phyloP scores from a whole-genome alignment of 345 rosid genomes.

The Populus tremula region DNA sequence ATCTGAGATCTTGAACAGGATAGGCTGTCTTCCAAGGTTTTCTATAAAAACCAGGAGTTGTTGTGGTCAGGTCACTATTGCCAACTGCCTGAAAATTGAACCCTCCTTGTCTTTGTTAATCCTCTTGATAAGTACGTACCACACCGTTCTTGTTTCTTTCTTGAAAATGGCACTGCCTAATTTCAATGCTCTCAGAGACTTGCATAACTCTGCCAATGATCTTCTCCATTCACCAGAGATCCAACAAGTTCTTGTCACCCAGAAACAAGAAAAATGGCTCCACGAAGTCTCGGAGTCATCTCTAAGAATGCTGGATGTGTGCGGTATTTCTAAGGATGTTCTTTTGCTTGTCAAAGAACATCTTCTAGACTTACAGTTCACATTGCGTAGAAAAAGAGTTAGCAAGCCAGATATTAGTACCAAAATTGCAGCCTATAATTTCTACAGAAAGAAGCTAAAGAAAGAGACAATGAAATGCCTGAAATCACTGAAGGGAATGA shows the following conservation, averaged over 20 bases:
- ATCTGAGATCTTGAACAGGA: slow-evolving; percentile 29
- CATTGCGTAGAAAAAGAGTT: slow-evolving; percentile 38
- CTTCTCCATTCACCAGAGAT: slow-evolving; percentile 63
- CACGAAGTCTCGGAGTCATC: slow-evolving; percentile 61
- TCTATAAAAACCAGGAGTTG: slow-evolving; percentile 18
- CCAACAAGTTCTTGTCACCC: slow-evolving; percentile 43
- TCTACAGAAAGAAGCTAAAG: slow-evolving; percentile 54
- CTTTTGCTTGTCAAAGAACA: slow-evolving; percentile 59
- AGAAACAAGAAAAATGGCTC: slow-evolving; percentile 51
- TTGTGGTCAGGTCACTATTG: neutral
- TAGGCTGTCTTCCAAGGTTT: neutral
- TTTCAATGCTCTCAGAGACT: slow-evolving; percentile 58
- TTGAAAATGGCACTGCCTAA: slow-evolving; percentile 45
- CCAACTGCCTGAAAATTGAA: neutral
- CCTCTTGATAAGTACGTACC: neutral
- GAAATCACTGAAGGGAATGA: slow-evolving; percentile 45
- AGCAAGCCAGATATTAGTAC: slow-evolving; percentile 38
- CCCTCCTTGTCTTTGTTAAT: neutral
- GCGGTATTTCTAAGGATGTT: slow-evolving; percentile 56
- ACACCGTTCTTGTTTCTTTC: neutral
- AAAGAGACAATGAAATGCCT: slow-evolving; percentile 68
- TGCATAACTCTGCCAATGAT: slow-evolving; percentile 67
- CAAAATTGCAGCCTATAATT: slow-evolving; percentile 50
- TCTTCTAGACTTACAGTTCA: slow-evolving; percentile 48
- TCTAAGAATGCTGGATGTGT: slow-evolving; percentile 63